A percentile compares a stretch with the other conserved stretches of the same genome.
Evolutionary conservation across 352 stramenopile species (phyloP).

Genomic region (Phytopythium vexans): DNA sequence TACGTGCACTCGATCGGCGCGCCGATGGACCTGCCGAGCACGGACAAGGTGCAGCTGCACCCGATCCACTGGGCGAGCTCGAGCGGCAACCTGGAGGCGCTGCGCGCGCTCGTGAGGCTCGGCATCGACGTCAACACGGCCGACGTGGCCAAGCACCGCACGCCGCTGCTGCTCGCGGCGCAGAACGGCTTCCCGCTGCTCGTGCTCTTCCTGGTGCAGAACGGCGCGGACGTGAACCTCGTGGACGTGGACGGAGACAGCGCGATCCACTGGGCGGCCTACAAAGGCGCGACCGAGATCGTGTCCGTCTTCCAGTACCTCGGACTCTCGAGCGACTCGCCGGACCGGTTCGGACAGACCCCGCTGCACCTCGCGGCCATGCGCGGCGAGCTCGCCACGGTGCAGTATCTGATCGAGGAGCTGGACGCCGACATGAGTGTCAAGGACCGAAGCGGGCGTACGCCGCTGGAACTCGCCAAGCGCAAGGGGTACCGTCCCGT

Average conservation of each 20-base stretch:
- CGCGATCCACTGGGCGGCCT: constrained; percentile 83
- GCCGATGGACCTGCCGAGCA: constrained; percentile 56
- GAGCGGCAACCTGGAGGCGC: constrained; percentile 59
- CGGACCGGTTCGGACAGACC: constrained; percentile 77
- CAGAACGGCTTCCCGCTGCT: constrained; percentile 75
- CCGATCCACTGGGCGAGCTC: constrained; percentile 85
- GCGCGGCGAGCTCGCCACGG: constrained; percentile 59
- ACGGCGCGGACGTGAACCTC: constrained; percentile 63
- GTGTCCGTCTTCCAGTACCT: constrained; percentile 83
- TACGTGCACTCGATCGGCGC: constrained; percentile 42
- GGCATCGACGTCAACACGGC: constrained; percentile 71
- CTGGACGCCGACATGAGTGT: constrained; percentile 57
- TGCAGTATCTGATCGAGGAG: constrained; percentile 81
- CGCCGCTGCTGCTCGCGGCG: constrained; percentile 68
- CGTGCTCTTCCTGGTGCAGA: constrained; percentile 73
- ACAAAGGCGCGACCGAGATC: constrained; percentile 83
- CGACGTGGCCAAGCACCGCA: constrained; percentile 69
- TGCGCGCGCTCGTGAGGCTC: constrained; percentile 62
- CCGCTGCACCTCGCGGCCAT: constrained; percentile 81
- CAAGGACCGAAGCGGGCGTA: constrained; percentile 50
- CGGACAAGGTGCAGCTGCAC: constrained; percentile 56
- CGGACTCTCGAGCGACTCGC: constrained; percentile 52
- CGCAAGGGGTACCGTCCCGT: constrained; percentile 57
- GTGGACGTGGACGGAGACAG: constrained; percentile 71
- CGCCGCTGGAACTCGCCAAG: constrained; percentile 55